Percentiles rank a stretch among this genome's conserved stretches.
Conservation (phyloP, 1,284 basidiomycete species). For the Athelia psychrophila region DNA sequence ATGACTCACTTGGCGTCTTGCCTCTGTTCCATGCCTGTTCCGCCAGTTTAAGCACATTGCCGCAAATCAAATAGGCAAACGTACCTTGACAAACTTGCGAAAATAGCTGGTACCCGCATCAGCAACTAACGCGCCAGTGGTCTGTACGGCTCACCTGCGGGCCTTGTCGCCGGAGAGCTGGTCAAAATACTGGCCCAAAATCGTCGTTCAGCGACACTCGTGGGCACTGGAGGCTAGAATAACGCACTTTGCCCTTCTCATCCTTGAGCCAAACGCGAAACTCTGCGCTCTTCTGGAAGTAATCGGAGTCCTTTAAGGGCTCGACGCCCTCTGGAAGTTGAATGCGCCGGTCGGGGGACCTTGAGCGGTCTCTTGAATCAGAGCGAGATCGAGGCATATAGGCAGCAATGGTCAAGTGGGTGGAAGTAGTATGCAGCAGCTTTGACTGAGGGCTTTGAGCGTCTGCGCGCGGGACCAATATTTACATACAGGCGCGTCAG, state of each 20-base stretch:
- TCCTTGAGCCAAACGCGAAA: slow-evolving; percentile 77
- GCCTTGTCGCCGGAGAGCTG: slow-evolving; percentile 73
- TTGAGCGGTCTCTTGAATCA: slow-evolving; percentile 33
- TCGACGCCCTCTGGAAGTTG: slow-evolving; percentile 51
- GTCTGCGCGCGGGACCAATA: too few relatives aligned
- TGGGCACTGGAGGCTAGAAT: too few relatives aligned
- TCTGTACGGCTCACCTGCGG: slow-evolving; percentile 51
- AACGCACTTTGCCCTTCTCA: slow-evolving; percentile 68
- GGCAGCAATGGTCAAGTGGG: too few relatives aligned
- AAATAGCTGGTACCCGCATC: slow-evolving; percentile 59
- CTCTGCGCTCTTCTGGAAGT: slow-evolving; percentile 75
- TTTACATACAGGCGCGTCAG: too few relatives aligned
- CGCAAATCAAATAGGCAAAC: background rate
- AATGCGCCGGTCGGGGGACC: slow-evolving; percentile 38
- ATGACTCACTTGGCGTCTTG: slow-evolving; percentile 53
- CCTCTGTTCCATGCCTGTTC: slow-evolving; percentile 73
- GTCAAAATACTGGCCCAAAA: slow-evolving; percentile 60
- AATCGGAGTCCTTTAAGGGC: slow-evolving; percentile 68
- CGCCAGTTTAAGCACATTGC: too few relatives aligned
- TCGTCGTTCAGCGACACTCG: background rate
- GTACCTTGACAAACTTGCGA: slow-evolving; percentile 78
- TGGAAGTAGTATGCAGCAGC: too few relatives aligned
- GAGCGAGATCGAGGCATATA: slow-evolving; percentile 30
- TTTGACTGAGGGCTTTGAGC: too few relatives aligned
- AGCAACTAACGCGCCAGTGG: slow-evolving; percentile 24